phyloP scores from a whole-genome alignment of 2,329 filamentous ascomycete genomes.

The Clarireedia paspali region DNA sequence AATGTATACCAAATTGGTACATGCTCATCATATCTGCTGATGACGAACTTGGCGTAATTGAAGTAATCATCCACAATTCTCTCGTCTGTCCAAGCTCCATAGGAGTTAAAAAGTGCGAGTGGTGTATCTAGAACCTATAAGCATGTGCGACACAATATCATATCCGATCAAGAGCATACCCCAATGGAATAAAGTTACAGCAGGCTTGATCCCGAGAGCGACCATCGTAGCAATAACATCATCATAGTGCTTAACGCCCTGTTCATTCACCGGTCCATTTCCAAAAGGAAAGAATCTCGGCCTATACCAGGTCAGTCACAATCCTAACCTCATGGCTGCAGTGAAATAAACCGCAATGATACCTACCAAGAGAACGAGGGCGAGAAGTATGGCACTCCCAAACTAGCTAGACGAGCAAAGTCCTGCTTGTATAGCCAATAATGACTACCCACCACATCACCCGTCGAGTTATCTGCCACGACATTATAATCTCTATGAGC shows the following conservation, averaged over 20 bases:
- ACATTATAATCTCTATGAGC: conserved; percentile 26
- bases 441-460: conserved; percentile 43
- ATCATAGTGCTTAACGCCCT: conserved; percentile 45
- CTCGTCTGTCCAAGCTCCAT: conserved; percentile 38
- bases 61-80: conserved; percentile 44
- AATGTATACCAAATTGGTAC: conserved; percentile 48
- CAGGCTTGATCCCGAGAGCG: conserved; percentile 41
- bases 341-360: neutral
- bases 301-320: neutral
- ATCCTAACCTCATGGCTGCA: neutral
- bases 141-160: neutral
- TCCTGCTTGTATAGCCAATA: conserved; percentile 51
- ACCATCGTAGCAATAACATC: conserved; percentile 44
- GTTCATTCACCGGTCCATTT: conserved; percentile 42
- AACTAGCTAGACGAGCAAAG: conserved; percentile 42
- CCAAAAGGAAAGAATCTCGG: conserved; percentile 44
- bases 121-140: conserved; percentile 18
- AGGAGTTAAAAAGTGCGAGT: conserved; percentile 33
- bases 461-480: conserved; percentile 34
- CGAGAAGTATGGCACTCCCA: conserved; percentile 45
- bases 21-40: conserved; percentile 43
- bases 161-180: conserved; percentile 2
- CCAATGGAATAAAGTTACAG: conserved; percentile 39
- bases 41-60: conserved; percentile 44
- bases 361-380: conserved; percentile 28